These are phyloP conservation scores for Thraustotheca clavata DNA, from an alignment of 352 stramenopile genomes.

Conservation along the genomic window DNA sequence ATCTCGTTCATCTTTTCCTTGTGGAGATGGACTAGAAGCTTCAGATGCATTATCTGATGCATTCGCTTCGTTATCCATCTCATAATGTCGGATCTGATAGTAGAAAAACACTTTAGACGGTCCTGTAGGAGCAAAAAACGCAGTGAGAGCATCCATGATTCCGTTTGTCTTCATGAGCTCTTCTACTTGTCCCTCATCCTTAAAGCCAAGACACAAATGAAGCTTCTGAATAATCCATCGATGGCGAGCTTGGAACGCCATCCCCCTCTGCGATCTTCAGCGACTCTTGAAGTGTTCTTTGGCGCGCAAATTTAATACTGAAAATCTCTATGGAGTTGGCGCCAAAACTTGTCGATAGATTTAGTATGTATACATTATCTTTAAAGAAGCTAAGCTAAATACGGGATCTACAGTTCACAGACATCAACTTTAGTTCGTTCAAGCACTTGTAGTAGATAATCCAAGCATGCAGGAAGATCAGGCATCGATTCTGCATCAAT, in stretches of 20 bases:
- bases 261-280: slow-evolving; percentile 21
- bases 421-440: background rate
- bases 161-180: slow-evolving; percentile 69
- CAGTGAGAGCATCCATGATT: slow-evolving; percentile 65
- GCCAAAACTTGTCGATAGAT: too few species aligned
- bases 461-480: background rate
- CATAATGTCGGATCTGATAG: slow-evolving; percentile 37
- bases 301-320: too few species aligned
- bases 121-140: slow-evolving; percentile 62
- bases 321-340: too few species aligned
- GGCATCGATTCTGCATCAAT: background rate
- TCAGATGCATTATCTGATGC: slow-evolving; percentile 1
- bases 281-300: background rate
- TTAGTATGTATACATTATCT: too few species aligned
- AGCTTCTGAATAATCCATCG: slow-evolving; percentile 80
- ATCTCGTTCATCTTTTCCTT: background rate
- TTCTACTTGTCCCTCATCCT: slow-evolving; percentile 64
- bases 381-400: too few species aligned
- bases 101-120: slow-evolving; percentile 74
- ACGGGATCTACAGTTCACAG: background rate
- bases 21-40: background rate
- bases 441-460: background rate
- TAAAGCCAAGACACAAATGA: slow-evolving; percentile 60
- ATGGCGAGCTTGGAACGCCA: slow-evolving; percentile 80
- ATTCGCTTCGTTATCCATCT: slow-evolving; percentile 6